Evolutionary conservation across 768 basidiomycete genomes (phyloP), one percentile per base, ranked within the genome.

Genomic region (Chalciporus sphaerocephalus): DNA sequence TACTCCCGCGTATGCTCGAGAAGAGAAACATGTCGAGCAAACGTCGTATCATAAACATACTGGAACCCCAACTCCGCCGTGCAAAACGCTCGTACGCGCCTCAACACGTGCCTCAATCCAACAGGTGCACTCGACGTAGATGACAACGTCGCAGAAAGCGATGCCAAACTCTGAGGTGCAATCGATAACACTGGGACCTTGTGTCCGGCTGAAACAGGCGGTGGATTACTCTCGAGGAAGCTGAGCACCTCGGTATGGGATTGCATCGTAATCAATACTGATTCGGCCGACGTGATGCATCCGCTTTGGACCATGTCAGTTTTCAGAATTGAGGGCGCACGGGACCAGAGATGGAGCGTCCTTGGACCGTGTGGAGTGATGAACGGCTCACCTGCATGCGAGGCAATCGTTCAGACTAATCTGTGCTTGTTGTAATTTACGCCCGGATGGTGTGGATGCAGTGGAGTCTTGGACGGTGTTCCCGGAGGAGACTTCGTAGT

Each of bases 281-380:
- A 95, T 73, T 99, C 95, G 18, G 95, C 95, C 30, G 95, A 97
- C 3, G 96, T 99, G 57, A 99, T 97, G 60, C 96, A 99, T 2
- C 96, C 96, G 48, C 95, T 96, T 54, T 27, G 53, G 38, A 11
- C 24, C 28, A 44, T 38, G 52, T 66, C 22, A 46, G 41, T 21
- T 10, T 7, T 28, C 28, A 2, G 28, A n/a, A 12, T 28, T 27
- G 10, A 15, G 17, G 38, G 21, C 16, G n/a, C 39, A 45, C 36
- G 27, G 35, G 12, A 46, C 30, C 38, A 39, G 35, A 21, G 20
- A 16, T 22, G 35, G 10, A 44, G 20, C n/a, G n/a, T 28, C 11
- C 20, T 16, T 22, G 38, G 38, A 30, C 28, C 40, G n/a, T 15
- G 17, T 13, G 18, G 22, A 5, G 28, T 20, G 9, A 3, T 12